phyloP scores from a whole-genome alignment of 2,329 filamentous ascomycete species.

The Colletotrichum caudatum region DNA sequence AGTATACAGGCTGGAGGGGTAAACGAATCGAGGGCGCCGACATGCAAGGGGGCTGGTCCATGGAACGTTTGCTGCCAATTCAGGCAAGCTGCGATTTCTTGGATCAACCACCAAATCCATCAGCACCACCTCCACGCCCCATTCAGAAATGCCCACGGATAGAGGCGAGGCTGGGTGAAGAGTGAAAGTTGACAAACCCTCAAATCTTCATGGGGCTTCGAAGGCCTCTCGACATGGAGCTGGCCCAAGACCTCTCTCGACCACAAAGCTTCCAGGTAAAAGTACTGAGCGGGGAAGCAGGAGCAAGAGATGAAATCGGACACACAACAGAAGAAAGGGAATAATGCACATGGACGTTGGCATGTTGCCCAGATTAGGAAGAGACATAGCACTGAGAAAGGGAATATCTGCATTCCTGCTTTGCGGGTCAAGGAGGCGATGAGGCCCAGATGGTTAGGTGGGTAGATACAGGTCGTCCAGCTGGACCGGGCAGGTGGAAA shows the following conservation, averaged over 20 bases:
- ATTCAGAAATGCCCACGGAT: background rate
- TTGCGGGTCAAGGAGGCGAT: constrained; percentile 29
- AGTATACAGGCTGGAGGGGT: constrained; percentile 27
- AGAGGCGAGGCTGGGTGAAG: constrained; percentile 3
- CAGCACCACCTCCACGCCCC: constrained; percentile 13
- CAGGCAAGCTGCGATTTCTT: constrained; percentile 1
- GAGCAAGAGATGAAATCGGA: constrained; percentile 8
- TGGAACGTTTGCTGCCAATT: constrained; percentile 32
- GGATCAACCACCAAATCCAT: constrained; percentile 5
- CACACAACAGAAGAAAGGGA: constrained; percentile 20
- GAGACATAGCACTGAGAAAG: constrained; percentile 29
- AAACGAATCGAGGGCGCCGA: constrained; percentile 24
- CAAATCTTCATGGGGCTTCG: too few species aligned
- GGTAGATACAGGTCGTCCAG: background rate
- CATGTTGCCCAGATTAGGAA: constrained; percentile 35
- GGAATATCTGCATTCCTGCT: constrained; percentile 36
- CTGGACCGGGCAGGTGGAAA: background rate
- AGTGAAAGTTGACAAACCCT: too few species aligned
- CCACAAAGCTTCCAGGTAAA: background rate
- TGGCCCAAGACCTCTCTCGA: too few species aligned
- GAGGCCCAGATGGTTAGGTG: background rate
- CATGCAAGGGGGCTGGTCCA: constrained; percentile 36
- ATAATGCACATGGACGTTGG: constrained; percentile 12
- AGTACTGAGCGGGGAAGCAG: background rate
- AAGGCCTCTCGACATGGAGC: background rate